A percentile compares a stretch with the other conserved stretches of the same genome.
phyloP scores from a whole-genome alignment of 2,329 filamentous ascomycete genomes.

The Xylariales sp. region DNA sequence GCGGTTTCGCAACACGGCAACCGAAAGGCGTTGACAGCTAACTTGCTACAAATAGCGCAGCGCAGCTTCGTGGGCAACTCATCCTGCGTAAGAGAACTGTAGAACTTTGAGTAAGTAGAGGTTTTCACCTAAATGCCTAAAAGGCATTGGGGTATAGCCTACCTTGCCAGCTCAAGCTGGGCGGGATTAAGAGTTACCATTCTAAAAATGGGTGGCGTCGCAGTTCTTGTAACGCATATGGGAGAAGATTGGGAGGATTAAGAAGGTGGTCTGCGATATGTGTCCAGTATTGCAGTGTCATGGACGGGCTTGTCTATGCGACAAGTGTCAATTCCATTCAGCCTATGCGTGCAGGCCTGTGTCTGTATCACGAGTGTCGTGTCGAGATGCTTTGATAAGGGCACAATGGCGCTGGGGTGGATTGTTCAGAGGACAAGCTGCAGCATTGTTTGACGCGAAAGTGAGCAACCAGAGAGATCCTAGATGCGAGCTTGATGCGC shows the following conservation, averaged over 20 bases:
- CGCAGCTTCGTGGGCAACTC: constrained; percentile 96
- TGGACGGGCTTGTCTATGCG: constrained; percentile 29
- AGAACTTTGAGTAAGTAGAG: constrained; percentile 16
- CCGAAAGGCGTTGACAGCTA: constrained; percentile 90
- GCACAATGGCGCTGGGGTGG: constrained; percentile 26
- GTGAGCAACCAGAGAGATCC: constrained; percentile 17
- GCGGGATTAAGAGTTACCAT: constrained; percentile 58
- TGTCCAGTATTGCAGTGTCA: not conserved
- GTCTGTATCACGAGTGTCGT: constrained; percentile 13
- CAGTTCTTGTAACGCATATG: constrained; percentile 39
- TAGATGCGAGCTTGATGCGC: constrained; percentile 17
- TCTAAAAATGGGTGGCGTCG: constrained; percentile 37
- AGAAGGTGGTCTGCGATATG: constrained; percentile 5
- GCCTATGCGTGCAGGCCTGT: not conserved
- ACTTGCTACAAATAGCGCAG: constrained; percentile 91
- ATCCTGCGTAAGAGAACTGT: constrained; percentile 79
- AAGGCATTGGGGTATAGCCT: constrained; percentile 36
- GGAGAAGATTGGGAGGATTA: constrained; percentile 17
- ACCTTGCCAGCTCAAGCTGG: constrained; percentile 71
- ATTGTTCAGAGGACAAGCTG: constrained; percentile 22
- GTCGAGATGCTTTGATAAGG: constrained; percentile 12
- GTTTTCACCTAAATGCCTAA: not conserved
- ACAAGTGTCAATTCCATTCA: constrained; percentile 33
- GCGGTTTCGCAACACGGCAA: constrained; percentile 95
- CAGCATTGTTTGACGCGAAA: constrained; percentile 36